Percentiles rank a stretch among this genome's conserved stretches.
These are phyloP conservation scores for Rhexocercosporidium sp. DNA, from an alignment of 2,329 filamentous ascomycete species.

Conservation along the genomic window DNA sequence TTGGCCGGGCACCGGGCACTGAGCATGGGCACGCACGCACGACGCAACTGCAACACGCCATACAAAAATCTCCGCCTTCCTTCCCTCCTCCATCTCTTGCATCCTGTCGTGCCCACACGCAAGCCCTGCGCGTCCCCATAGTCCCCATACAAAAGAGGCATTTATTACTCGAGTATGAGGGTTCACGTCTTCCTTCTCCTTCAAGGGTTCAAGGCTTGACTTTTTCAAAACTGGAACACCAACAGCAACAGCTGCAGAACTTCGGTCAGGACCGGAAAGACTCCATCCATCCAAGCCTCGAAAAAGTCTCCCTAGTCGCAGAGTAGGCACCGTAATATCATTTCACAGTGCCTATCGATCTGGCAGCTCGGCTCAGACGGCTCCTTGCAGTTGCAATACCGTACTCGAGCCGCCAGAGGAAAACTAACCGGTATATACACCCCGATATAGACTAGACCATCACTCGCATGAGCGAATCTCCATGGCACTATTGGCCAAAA, in stretches of 20 bases:
- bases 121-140: neutral
- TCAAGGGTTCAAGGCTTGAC: neutral
- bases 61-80: constrained; percentile 2
- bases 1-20: neutral
- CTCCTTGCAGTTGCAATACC: neutral
- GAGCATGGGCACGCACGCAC: too few relatives aligned
- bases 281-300: too few relatives aligned
- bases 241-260: neutral
- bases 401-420: neutral
- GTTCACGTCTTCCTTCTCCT: neutral
- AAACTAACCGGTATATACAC: neutral
- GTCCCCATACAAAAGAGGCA: constrained; percentile 6
- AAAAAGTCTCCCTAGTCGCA: neutral
- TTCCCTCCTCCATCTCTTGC: too few relatives aligned
- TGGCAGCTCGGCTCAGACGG: neutral
- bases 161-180: neutral
- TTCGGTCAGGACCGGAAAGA: constrained; percentile 2
- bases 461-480: neutral
- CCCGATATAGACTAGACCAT: neutral
- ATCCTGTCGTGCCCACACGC: neutral
- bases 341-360: too few relatives aligned
- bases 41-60: constrained; percentile 10
- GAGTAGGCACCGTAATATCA: neutral
- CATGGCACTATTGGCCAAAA: constrained; percentile 5
- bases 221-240: neutral